Percentiles rank a stretch among this genome's conserved stretches.
phyloP scores from a whole-genome alignment of 768 basidiomycete genomes.

The Pisolithus tinctorius region DNA sequence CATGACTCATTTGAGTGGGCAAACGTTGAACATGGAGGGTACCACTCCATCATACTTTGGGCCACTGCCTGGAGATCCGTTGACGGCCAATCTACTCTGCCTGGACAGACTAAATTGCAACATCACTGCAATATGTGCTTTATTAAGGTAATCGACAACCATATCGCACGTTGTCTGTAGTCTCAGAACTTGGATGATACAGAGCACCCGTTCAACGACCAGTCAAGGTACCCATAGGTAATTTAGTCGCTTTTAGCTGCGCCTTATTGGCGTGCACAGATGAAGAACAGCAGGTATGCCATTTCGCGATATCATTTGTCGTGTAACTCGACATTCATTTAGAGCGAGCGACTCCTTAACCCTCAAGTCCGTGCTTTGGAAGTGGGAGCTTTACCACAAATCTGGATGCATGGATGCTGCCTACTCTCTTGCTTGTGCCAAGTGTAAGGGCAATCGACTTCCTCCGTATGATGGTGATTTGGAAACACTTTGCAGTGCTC shows the following conservation, averaged over 20 bases:
- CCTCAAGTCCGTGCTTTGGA: slow-evolving; percentile 49
- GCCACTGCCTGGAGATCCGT: slow-evolving; percentile 36
- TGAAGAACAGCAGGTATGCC: slow-evolving; percentile 37
- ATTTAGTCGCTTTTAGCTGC: slow-evolving; percentile 44
- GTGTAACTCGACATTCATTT: background rate
- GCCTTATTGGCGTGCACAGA: slow-evolving; percentile 42
- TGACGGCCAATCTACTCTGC: slow-evolving; percentile 45
- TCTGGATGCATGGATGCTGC: slow-evolving; percentile 49
- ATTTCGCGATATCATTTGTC: background rate
- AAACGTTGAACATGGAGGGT: slow-evolving; percentile 7
- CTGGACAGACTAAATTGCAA: slow-evolving; percentile 56
- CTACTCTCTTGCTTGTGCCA: slow-evolving; percentile 42
- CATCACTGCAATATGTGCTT: slow-evolving; percentile 41
- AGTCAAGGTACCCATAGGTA: slow-evolving; percentile 64
- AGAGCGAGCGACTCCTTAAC: slow-evolving; percentile 50
- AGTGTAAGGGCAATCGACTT: slow-evolving; percentile 33
- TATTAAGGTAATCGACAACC: slow-evolving; percentile 42
- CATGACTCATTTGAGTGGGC: slow-evolving; percentile 32
- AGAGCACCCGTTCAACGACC: slow-evolving; percentile 56
- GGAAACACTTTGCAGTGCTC: slow-evolving; percentile 34
- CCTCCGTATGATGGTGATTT: background rate
- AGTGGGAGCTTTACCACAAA: slow-evolving; percentile 31
- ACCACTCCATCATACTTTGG: slow-evolving; percentile 9
- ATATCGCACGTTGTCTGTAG: background rate
- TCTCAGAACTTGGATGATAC: background rate